phyloP scores from a whole-genome alignment of 169 alveolate species.

The Perkinsus chesapeaki region DNA sequence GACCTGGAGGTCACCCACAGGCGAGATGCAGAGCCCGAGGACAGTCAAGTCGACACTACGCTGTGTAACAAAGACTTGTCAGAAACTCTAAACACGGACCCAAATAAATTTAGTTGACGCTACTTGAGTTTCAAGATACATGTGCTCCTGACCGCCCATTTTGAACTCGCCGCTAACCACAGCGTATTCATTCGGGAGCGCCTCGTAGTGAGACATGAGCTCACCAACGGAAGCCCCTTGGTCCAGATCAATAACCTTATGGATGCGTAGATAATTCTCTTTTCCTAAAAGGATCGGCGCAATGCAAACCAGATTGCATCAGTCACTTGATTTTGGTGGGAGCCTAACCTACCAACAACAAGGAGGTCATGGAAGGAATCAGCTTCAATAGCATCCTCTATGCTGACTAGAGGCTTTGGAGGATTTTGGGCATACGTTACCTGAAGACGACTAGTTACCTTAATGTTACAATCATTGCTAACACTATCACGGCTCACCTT shows the following conservation, averaged over 20 bases:
- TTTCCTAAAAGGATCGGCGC: neutral
- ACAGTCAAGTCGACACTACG: too few relatives aligned
- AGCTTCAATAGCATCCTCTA: neutral
- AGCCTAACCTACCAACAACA: neutral
- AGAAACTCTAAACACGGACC: too few relatives aligned
- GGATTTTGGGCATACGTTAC: neutral
- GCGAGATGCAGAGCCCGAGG: too few relatives aligned
- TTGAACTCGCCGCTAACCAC: neutral
- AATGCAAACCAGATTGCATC: neutral
- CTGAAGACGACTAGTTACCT: neutral
- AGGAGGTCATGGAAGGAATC: neutral
- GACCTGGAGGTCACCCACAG: too few relatives aligned
- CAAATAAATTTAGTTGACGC: too few relatives aligned
- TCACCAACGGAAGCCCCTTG: neutral
- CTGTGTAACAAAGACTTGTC: too few relatives aligned
- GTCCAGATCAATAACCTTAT: neutral
- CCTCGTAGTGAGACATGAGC: neutral
- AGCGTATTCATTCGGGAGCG: neutral
- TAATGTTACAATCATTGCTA: neutral
- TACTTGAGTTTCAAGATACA: constrained; percentile 1
- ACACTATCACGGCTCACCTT: neutral
- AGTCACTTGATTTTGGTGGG: too few relatives aligned
- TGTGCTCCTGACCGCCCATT: constrained; percentile 10
- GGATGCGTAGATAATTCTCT: neutral
- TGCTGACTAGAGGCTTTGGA: neutral